A percentile compares a stretch with the other conserved stretches of the same genome.
These are phyloP conservation scores for Albizia julibrissin DNA, from an alignment of 306 rosid genomes.

Conservation along the genomic window DNA sequence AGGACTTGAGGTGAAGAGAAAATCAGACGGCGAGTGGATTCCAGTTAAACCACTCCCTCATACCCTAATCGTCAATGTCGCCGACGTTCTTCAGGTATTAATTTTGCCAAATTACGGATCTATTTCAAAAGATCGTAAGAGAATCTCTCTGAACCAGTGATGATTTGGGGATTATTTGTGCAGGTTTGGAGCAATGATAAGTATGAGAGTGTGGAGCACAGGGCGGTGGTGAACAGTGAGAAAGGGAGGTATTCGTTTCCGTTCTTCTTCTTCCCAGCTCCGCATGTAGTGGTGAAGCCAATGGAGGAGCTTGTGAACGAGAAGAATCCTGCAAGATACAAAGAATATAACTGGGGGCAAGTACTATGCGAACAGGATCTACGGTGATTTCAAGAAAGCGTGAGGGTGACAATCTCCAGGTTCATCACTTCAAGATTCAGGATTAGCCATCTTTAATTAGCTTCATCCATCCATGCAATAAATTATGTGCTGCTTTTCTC, in stretches of 20 bases:
- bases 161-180: neutral
- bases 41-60: constrained; percentile 59
- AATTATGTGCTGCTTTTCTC: too few species aligned
- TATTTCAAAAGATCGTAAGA: neutral
- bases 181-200: constrained; percentile 83
- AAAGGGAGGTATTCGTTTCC: constrained; percentile 59
- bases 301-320: constrained; percentile 52
- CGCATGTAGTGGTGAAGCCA: constrained; percentile 48
- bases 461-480: too few species aligned
- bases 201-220: constrained; percentile 72
- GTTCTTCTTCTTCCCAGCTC: constrained; percentile 57
- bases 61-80: constrained; percentile 62
- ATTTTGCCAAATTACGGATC: too few species aligned
- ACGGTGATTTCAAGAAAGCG: constrained; percentile 51
- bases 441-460: constrained; percentile 16
- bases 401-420: constrained; percentile 50
- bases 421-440: constrained; percentile 41
- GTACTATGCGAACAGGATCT: constrained; percentile 37
- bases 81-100: constrained; percentile 60
- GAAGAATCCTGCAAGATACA: constrained; percentile 49
- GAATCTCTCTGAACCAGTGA: neutral
- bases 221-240: constrained; percentile 54
- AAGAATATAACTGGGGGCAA: constrained; percentile 65
- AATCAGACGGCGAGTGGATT: constrained; percentile 65
- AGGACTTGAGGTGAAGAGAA: constrained; percentile 65